Evolutionary conservation across 768 basidiomycete genomes (phyloP).

Genomic region (Candolleomyces aberdarensis): DNA sequence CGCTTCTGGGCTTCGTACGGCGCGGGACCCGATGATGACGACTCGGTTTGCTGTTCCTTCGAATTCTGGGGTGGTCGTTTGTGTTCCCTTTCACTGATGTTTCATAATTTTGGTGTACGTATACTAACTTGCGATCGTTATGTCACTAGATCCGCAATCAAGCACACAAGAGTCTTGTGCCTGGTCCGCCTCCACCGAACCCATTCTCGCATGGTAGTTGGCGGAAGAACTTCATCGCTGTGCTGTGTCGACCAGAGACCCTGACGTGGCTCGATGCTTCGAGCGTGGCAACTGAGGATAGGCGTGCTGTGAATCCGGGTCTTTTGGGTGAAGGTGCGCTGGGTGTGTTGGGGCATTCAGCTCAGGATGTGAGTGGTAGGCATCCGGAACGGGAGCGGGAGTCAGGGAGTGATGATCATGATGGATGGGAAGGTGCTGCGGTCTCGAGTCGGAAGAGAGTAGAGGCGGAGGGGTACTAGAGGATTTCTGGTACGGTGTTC

Average conservation of each 20-base stretch:
- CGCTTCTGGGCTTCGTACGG: no score
- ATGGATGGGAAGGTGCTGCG: not conserved
- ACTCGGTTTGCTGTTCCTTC: no score
- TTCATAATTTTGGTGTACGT: not conserved
- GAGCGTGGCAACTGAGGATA: slow-evolving; percentile 65
- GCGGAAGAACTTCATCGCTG: slow-evolving; percentile 68
- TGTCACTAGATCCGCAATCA: slow-evolving; percentile 72
- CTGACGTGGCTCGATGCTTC: slow-evolving; percentile 75
- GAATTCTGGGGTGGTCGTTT: no score
- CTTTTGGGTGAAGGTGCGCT: slow-evolving; percentile 16
- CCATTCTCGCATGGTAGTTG: slow-evolving; percentile 83
- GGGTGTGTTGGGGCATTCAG: no score
- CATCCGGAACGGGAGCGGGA: slow-evolving; percentile 7
- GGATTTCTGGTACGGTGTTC: not conserved
- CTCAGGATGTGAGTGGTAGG: slow-evolving; percentile 4
- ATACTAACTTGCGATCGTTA: slow-evolving; percentile 10
- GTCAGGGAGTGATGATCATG: slow-evolving; percentile 1
- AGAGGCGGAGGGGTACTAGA: not conserved
- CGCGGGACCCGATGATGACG: no score
- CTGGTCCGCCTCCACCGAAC: slow-evolving; percentile 69
- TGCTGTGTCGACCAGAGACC: slow-evolving; percentile 78
- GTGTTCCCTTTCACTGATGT: not conserved
- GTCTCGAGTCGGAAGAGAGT: not conserved
- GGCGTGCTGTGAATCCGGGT: slow-evolving; percentile 74
- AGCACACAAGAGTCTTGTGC: slow-evolving; percentile 68